Conservation (phyloP, 2,329 filamentous ascomycete species). For the Penicillium fuscoglaucum region DNA sequence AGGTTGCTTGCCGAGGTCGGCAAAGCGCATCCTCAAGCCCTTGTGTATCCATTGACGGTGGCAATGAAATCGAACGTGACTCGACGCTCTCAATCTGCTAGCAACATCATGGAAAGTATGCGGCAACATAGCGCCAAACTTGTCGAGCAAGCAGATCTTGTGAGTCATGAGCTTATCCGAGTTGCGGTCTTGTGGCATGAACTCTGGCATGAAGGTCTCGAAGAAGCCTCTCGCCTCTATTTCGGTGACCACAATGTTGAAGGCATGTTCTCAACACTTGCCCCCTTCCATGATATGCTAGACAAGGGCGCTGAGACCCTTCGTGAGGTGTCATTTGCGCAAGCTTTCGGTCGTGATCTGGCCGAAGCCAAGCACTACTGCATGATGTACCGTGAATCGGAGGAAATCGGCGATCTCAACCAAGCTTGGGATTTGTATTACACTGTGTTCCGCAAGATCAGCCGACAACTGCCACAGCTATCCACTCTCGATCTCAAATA, state of each 20-base stretch:
- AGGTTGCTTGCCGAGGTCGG: slow-evolving; percentile 90
- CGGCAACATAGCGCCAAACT: slow-evolving; percentile 87
- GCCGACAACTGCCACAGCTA: slow-evolving; percentile 86
- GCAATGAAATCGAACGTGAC: slow-evolving; percentile 95
- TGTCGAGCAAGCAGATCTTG: slow-evolving; percentile 90
- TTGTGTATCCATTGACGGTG: slow-evolving; percentile 96
- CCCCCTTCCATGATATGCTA: slow-evolving; percentile 86
- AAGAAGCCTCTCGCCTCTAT: slow-evolving; percentile 93
- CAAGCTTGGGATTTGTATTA: slow-evolving; percentile 99
- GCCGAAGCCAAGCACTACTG: slow-evolving; percentile 96
- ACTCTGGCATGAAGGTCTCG: slow-evolving; percentile 95
- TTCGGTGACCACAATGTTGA: slow-evolving; percentile 98
- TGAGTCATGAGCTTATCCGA: slow-evolving; percentile 94
- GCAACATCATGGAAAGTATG: slow-evolving; percentile 97
- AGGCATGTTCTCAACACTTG: slow-evolving; percentile 90
- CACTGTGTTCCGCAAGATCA: slow-evolving; percentile 94
- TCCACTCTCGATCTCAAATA: slow-evolving; percentile 93
- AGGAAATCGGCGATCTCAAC: slow-evolving; percentile 90
- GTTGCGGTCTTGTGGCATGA: slow-evolving; percentile 98
- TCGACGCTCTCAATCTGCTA: slow-evolving; percentile 81
- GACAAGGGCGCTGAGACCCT: slow-evolving; percentile 90
- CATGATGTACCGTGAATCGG: slow-evolving; percentile 82
- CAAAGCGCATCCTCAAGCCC: slow-evolving; percentile 87
- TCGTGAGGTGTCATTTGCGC: slow-evolving; percentile 93
- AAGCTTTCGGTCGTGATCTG: slow-evolving; percentile 93